A percentile compares a stretch with the other conserved stretches of the same genome.
Conservation (phyloP, 1,139 yeast genomes). For the Geotrichum reessii region DNA sequence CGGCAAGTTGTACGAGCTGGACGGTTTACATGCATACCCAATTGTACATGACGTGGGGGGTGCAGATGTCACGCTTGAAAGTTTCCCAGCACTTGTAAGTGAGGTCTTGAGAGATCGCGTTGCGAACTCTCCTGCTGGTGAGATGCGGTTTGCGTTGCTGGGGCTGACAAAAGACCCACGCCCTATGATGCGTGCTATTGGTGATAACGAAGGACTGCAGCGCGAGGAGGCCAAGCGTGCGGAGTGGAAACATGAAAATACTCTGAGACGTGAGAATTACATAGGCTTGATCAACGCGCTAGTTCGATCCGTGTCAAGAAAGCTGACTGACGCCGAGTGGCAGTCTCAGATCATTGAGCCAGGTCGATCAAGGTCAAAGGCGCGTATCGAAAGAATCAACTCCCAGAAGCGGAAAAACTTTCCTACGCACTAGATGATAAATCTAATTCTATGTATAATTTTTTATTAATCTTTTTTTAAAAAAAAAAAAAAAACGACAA, state of each 20-base stretch:
- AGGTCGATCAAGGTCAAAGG: background rate
- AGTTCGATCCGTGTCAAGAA: slow-evolving; percentile 34
- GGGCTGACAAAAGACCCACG: slow-evolving; percentile 53
- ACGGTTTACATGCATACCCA: slow-evolving; percentile 58
- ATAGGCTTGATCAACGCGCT: slow-evolving; percentile 49
- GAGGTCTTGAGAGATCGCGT: slow-evolving; percentile 46
- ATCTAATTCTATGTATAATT: background rate
- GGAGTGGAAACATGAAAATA: slow-evolving; percentile 41
- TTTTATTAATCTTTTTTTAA: background rate
- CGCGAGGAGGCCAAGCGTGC: slow-evolving; percentile 38
- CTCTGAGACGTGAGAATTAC: slow-evolving; percentile 51
- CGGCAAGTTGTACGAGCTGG: slow-evolving; percentile 56
- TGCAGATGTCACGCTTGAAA: slow-evolving; percentile 30
- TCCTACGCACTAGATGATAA: background rate
- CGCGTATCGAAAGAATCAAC: background rate
- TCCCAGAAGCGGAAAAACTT: background rate
- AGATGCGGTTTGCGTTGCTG: slow-evolving; percentile 55
- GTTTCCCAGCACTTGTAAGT: slow-evolving; percentile 29
- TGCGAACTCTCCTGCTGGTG: slow-evolving; percentile 42
- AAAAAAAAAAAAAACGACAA: background rate
- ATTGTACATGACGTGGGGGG: slow-evolving; percentile 43
- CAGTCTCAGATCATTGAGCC: background rate
- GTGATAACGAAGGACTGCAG: slow-evolving; percentile 39
- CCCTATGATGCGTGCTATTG: slow-evolving; percentile 36
- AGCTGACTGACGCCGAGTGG: slow-evolving; percentile 45